phyloP scores from a whole-genome alignment of 371 early-diverging fungal species.

The Actinomucor elegans region DNA sequence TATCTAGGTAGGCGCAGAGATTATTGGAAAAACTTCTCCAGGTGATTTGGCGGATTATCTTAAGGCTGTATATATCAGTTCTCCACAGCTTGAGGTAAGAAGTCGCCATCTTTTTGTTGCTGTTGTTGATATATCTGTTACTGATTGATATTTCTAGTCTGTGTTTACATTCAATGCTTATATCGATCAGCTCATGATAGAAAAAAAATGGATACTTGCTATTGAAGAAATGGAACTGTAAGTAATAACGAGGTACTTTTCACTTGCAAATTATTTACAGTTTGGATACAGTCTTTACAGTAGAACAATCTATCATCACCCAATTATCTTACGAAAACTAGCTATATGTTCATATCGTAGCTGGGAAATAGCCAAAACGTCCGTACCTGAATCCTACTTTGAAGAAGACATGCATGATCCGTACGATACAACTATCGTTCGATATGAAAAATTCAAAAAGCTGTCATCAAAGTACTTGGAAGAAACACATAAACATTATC shows the following conservation, averaged over 20 bases:
- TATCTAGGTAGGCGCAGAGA: conserved; percentile 7
- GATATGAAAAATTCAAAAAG: background rate
- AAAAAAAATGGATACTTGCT: background rate
- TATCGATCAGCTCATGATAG: conserved; percentile 5
- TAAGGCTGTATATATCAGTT: conserved; percentile 5
- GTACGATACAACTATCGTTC: background rate
- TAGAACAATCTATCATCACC: conserved; percentile 2
- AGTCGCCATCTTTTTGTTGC: background rate
- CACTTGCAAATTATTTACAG: background rate
- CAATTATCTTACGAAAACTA: conserved; percentile 7
- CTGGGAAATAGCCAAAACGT: background rate
- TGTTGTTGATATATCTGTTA: background rate
- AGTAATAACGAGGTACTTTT: no score
- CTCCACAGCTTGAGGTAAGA: background rate
- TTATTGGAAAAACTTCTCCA: conserved; percentile 9
- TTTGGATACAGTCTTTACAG: background rate
- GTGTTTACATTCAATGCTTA: conserved; percentile 10
- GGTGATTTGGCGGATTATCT: conserved; percentile 6
- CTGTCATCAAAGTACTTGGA: background rate
- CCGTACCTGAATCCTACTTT: background rate
- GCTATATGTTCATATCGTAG: conserved; percentile 7
- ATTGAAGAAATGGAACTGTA: conserved; percentile 12
- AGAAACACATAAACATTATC: background rate
- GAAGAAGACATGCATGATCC: conserved; percentile 2
- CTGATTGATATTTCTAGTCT: background rate